phyloP scores from a whole-genome alignment of 345 rosid genomes.

The Melaleuca quinquenervia region DNA sequence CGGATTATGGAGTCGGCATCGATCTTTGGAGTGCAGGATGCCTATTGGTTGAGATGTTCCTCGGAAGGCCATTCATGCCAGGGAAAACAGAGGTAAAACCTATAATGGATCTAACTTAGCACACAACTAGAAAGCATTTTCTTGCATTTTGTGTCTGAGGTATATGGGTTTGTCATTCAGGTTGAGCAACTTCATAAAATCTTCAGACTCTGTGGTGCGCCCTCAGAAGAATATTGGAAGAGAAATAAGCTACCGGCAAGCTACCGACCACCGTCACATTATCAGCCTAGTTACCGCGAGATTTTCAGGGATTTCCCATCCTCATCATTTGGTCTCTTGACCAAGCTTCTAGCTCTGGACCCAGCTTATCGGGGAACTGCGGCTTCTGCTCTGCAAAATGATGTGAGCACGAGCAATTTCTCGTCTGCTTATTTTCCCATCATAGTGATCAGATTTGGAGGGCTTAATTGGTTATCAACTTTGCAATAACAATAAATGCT shows the following conservation, averaged over 20 bases:
- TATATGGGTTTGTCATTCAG: slow-evolving; percentile 13
- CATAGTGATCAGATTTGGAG: background rate
- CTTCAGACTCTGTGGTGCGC: slow-evolving; percentile 82
- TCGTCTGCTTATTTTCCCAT: background rate
- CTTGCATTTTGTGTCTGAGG: background rate
- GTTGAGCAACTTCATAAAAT: slow-evolving; percentile 91
- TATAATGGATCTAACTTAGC: background rate
- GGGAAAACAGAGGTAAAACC: slow-evolving; percentile 73
- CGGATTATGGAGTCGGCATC: slow-evolving; percentile 75
- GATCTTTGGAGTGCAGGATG: slow-evolving; percentile 96
- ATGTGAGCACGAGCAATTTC: slow-evolving; percentile 18
- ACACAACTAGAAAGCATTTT: background rate
- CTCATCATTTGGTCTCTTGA: slow-evolving; percentile 43
- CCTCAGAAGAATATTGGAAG: slow-evolving; percentile 75
- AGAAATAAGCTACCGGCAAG: slow-evolving; percentile 56
- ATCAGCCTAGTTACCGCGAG: slow-evolving; percentile 56
- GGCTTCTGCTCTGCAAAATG: slow-evolving; percentile 51
- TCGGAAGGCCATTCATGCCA: slow-evolving; percentile 75
- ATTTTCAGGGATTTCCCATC: slow-evolving; percentile 49
- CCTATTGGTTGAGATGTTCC: slow-evolving; percentile 65
- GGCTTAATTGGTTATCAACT: background rate
- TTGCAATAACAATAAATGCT: background rate
- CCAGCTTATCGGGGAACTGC: slow-evolving; percentile 67
- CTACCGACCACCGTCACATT: slow-evolving; percentile 62
- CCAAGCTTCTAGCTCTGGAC: slow-evolving; percentile 55